These are phyloP conservation scores for Petunia axillaris DNA, from an alignment of 257 asterid genomes.

Conservation along the genomic window DNA sequence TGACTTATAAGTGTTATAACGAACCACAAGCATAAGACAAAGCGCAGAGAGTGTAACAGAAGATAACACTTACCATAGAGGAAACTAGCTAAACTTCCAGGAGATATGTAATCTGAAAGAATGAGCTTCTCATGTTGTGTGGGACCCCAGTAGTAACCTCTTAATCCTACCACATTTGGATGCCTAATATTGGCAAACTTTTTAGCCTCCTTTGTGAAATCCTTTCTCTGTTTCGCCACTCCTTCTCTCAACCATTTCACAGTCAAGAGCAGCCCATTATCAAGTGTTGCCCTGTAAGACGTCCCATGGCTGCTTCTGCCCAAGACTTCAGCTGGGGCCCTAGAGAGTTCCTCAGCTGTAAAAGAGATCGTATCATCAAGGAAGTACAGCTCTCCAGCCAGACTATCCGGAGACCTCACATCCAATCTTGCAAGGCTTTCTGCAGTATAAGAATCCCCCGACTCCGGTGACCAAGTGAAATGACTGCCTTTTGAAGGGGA, in stretches of 20 bases:
- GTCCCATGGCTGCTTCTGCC: slow-evolving; percentile 99
- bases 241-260: slow-evolving; percentile 99
- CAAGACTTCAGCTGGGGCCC: slow-evolving; percentile 97
- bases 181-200: slow-evolving; percentile 89
- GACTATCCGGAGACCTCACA: slow-evolving; percentile 75
- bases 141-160: slow-evolving; percentile 99
- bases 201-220: slow-evolving; percentile 96
- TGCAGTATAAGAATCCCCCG: slow-evolving; percentile 75
- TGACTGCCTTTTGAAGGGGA: slow-evolving; percentile 88
- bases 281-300: slow-evolving; percentile 81
- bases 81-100: slow-evolving; percentile 88
- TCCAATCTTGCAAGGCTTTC: slow-evolving; percentile 81
- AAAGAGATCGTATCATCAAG: slow-evolving; percentile 87
- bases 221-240: slow-evolving; percentile 94
- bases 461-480: slow-evolving; percentile 92
- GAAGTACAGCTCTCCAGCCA: slow-evolving; percentile 91
- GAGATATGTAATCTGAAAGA: slow-evolving; percentile 92
- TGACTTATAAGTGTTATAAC: background rate
- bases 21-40: background rate
- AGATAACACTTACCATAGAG: slow-evolving; percentile 66
- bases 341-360: slow-evolving; percentile 82
- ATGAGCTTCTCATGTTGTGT: slow-evolving; percentile 97
- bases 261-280: slow-evolving; percentile 81
- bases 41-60: slow-evolving; percentile 2
- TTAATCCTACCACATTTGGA: slow-evolving; percentile 93